A percentile compares a stretch with the other conserved stretches of the same genome.
Evolutionary conservation across 2,329 filamentous ascomycete species (phyloP).

Genomic region (Alternaria incomplexa): DNA sequence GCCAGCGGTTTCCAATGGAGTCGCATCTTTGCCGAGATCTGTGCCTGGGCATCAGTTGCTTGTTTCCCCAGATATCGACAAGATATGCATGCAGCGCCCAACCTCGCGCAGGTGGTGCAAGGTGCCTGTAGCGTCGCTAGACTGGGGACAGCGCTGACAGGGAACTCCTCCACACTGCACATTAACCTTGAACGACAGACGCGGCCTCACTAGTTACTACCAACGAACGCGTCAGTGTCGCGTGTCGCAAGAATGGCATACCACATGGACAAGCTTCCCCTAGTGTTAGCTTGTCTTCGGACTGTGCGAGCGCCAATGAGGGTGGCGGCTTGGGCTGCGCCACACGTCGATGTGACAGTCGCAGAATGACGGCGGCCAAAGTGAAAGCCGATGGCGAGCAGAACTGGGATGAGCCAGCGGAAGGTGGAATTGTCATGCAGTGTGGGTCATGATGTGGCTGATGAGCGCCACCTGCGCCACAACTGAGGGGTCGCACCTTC

Average conservation of each 20-base stretch:
- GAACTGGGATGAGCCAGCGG: neutral
- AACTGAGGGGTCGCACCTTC: constrained; percentile 7
- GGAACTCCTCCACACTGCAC: neutral
- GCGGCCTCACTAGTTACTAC: neutral
- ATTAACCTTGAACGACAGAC: neutral
- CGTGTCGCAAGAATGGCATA: neutral
- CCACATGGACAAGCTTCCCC: neutral
- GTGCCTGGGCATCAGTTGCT: constrained; percentile 15
- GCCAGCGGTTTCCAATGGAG: constrained; percentile 24
- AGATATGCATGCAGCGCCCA: neutral
- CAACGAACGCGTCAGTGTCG: neutral
- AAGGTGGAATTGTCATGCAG: neutral
- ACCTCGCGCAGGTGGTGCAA: neutral
- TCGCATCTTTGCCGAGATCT: neutral
- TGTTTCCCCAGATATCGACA: neutral
- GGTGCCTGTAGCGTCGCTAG: neutral
- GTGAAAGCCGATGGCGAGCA: neutral
- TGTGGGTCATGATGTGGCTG: neutral
- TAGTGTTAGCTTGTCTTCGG: neutral
- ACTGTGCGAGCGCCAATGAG: neutral
- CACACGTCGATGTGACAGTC: neutral
- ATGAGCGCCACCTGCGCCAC: neutral
- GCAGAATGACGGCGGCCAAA: neutral
- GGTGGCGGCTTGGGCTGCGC: neutral
- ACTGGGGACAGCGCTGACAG: neutral